Evolutionary conservation across 345 rosid species (phyloP).

Genomic region (Gossypium turneri): DNA sequence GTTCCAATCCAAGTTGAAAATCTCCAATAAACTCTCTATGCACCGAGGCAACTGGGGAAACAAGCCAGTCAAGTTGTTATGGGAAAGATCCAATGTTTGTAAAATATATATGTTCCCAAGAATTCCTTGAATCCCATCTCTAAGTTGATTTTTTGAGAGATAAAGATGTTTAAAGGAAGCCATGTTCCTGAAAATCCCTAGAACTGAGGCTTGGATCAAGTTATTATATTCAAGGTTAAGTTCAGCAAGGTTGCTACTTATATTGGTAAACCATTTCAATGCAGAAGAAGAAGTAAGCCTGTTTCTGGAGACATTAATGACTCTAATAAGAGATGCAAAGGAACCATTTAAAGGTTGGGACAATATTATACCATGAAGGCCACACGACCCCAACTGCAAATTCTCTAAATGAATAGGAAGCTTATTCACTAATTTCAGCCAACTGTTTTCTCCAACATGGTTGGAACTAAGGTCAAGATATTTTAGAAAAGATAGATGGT

Average conservation of each 20-base stretch:
- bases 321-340: background rate
- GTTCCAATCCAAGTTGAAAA: background rate
- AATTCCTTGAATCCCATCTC: background rate
- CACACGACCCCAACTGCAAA: background rate
- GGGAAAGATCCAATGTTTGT: background rate
- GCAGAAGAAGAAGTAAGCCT: background rate
- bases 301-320: background rate
- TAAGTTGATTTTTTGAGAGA: background rate
- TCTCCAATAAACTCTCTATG: background rate
- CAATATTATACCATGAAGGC: too few species aligned
- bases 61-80: background rate
- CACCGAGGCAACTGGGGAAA: background rate
- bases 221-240: background rate
- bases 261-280: background rate
- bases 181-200: background rate
- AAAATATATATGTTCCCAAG: background rate
- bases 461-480: background rate
- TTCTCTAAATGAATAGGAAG: background rate
- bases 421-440: background rate
- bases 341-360: background rate
- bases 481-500: background rate
- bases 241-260: background rate
- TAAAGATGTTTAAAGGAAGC: background rate
- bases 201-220: background rate
- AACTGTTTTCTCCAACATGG: background rate